Percentiles rank a stretch among this genome's conserved stretches.
Evolutionary conservation across 2,329 filamentous ascomycete species (phyloP).

Genomic region (Neonectria faginata): DNA sequence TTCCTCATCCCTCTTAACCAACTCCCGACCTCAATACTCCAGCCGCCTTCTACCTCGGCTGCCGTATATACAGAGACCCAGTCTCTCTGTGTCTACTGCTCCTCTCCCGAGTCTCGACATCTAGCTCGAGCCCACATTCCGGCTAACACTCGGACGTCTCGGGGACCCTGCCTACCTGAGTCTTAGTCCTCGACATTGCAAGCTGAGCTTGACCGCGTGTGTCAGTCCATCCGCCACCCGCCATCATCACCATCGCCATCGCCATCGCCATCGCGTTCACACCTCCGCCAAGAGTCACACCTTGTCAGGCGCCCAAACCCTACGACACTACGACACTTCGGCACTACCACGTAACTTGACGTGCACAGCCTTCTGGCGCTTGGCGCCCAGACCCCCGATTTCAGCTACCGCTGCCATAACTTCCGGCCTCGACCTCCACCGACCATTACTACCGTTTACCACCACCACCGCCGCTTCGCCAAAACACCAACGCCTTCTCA

Average conservation of each 20-base stretch:
- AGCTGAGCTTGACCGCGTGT: slow-evolving; percentile 4
- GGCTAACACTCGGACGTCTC: background rate
- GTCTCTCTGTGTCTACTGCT: background rate
- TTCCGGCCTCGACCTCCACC: slow-evolving; percentile 29
- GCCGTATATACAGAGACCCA: slow-evolving; percentile 1
- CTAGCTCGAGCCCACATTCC: slow-evolving; percentile 6
- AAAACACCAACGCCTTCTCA: slow-evolving; percentile 21
- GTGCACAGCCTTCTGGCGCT: slow-evolving; percentile 25
- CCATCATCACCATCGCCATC: background rate
- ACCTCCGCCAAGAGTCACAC: slow-evolving; percentile 17
- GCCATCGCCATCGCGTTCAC: background rate
- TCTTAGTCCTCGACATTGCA: background rate
- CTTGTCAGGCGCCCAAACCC: slow-evolving; percentile 21
- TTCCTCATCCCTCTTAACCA: background rate
- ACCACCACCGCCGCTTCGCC: slow-evolving; percentile 18
- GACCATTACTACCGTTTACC: slow-evolving; percentile 12
- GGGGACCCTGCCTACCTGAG: slow-evolving; percentile 4
- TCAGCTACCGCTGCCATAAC: slow-evolving; percentile 24
- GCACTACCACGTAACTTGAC: slow-evolving; percentile 16
- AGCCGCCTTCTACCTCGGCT: background rate
- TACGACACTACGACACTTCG: slow-evolving; percentile 18
- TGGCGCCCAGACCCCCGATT: slow-evolving; percentile 23
- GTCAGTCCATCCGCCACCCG: slow-evolving; percentile 1
- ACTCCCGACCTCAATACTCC: background rate
- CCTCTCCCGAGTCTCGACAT: background rate